Conservation (phyloP, 2,329 filamentous ascomycete species). For the Penicillium sp. region DNA sequence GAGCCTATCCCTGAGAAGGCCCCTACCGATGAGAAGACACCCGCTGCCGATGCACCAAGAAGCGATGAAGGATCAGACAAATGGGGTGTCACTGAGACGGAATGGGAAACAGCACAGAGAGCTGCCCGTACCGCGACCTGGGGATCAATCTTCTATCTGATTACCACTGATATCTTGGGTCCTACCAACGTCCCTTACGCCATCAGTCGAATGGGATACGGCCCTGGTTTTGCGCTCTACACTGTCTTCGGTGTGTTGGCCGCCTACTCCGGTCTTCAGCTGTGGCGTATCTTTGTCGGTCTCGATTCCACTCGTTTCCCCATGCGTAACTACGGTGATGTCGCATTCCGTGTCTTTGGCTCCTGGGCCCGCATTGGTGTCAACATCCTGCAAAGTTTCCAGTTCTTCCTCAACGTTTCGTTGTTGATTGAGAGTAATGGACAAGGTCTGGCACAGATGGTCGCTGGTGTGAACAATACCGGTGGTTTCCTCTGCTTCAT, state of each 20-base stretch:
- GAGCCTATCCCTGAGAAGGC: slow-evolving; percentile 1
- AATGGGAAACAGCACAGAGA: slow-evolving; percentile 51
- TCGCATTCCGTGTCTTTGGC: slow-evolving; percentile 52
- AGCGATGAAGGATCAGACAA: slow-evolving; percentile 1
- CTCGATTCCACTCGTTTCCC: slow-evolving; percentile 52
- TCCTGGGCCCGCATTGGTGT: slow-evolving; percentile 46
- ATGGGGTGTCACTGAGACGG: slow-evolving; percentile 37
- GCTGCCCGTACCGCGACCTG: slow-evolving; percentile 49
- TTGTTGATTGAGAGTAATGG: slow-evolving; percentile 40
- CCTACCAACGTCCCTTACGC: slow-evolving; percentile 40
- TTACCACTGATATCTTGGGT: slow-evolving; percentile 52
- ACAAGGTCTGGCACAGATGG: slow-evolving; percentile 52
- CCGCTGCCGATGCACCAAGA: not conserved
- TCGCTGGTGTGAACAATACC: slow-evolving; percentile 15
- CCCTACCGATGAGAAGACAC: not conserved
- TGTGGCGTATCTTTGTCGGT: slow-evolving; percentile 50
- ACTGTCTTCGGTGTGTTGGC: slow-evolving; percentile 47
- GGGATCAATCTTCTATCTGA: slow-evolving; percentile 52
- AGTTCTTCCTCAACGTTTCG: slow-evolving; percentile 26
- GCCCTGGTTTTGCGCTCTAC: slow-evolving; percentile 49
- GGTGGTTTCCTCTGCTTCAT: slow-evolving; percentile 53
- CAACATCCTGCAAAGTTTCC: slow-evolving; percentile 47
- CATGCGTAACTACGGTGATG: slow-evolving; percentile 49
- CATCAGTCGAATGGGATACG: slow-evolving; percentile 41
- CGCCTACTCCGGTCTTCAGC: slow-evolving; percentile 47